Base-by-base conservation (phyloP, 2,329 filamentous ascomycete genomes). In the Diaporthe longicolla region DNA sequence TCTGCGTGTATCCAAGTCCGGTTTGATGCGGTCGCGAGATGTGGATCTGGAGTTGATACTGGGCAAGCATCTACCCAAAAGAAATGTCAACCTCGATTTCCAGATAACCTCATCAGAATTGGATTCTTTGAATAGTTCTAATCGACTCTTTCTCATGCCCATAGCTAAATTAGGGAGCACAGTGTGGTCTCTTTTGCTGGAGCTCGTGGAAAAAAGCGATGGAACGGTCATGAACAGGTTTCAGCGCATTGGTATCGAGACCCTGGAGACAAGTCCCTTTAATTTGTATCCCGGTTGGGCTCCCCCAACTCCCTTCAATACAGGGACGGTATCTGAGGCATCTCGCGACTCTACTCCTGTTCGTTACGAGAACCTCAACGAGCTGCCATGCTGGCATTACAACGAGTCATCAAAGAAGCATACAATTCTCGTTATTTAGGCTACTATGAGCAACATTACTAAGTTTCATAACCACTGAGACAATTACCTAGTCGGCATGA, bases 301-400 rank as follows among this genome's bases (percentile, higher is more conserved):
- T 32, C 5, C 29, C 5, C 5, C 7, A 7, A 6, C 29, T 32
- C 29, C 29, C 29, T 32, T 32, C 29, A 32, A 32, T 4, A 5
- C 5, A 32, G 29, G 29, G 29, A 32, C 29, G 29, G 29, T 32
- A 32, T 26, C 40, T 7, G 40, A 45, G 19, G 24, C 11, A 66
- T 29, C 13, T 40, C 10, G 6, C 37, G 37, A 40, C 10, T 40
- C 37, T 4, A 40, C 13, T 13, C 37, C 37, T 10, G 37, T 11
- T 40, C 37, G 13, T 8, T 48, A 29, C 19, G 43, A 21, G 35
- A 10, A 21, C n/a, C 3, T 26, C 24, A 55, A 19, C 5, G 45
- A 45, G 10, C 50, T 69, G n/a, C 65, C 65, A 35, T 29, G 65
- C 52, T 54, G 50, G 65, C 4, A n/a, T 17, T 69, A 57, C 15